Evolutionary conservation across 306 rosid genomes (phyloP).

Genomic region (Vigna hirtella): DNA sequence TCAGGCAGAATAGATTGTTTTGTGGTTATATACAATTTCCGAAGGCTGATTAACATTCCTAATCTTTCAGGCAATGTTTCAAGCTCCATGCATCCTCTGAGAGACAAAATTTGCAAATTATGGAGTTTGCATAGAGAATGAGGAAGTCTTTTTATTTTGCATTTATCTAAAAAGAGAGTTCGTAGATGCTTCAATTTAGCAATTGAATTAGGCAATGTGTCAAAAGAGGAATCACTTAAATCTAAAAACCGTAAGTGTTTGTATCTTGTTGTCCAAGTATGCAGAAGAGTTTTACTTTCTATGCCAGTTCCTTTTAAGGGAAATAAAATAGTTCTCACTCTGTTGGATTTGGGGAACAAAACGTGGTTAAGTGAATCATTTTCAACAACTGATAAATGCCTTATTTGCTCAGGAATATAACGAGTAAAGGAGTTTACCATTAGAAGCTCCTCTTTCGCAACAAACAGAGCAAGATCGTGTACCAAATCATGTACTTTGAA

Average conservation of each 20-base stretch:
- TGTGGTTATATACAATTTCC: slow-evolving; percentile 16
- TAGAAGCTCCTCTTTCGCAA: slow-evolving; percentile 16
- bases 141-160: slow-evolving; percentile 20
- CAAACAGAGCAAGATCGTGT: slow-evolving; percentile 31
- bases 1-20: not conserved
- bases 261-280: slow-evolving; percentile 15
- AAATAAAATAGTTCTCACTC: not conserved
- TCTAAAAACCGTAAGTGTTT: slow-evolving; percentile 6
- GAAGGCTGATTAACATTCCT: slow-evolving; percentile 24
- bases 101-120: slow-evolving; percentile 15
- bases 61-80: slow-evolving; percentile 29
- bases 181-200: not conserved
- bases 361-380: not conserved
- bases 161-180: not conserved
- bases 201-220: not conserved
- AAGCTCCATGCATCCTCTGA: slow-evolving; percentile 21
- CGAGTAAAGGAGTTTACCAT: not conserved
- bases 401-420: not conserved
- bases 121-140: slow-evolving; percentile 16
- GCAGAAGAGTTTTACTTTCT: not conserved
- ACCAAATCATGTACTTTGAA: slow-evolving; percentile 38
- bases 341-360: not conserved
- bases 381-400: slow-evolving; percentile 14
- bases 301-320: not conserved
- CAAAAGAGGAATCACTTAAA: slow-evolving; percentile 15